A percentile compares a stretch with the other conserved stretches of the same genome.
These are phyloP conservation scores for Parmelia sp. DNA, from an alignment of 495 filamentous ascomycete genomes.

Conservation along the genomic window DNA sequence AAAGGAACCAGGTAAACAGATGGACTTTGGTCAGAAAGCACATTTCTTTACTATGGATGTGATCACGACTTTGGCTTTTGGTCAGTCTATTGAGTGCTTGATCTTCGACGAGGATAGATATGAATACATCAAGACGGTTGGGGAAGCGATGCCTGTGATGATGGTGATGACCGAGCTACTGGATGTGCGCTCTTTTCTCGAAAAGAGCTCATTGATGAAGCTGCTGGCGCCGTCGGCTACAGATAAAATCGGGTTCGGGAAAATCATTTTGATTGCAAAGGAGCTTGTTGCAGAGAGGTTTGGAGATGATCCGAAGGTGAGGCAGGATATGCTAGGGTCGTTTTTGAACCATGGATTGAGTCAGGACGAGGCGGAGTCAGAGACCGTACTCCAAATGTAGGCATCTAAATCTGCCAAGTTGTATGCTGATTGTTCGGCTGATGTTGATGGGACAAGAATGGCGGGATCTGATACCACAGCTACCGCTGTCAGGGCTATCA, in stretches of 20 bases:
- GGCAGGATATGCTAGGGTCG: constrained; percentile 40
- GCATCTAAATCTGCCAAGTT: background rate
- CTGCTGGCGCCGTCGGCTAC: constrained; percentile 30
- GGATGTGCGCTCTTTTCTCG: constrained; percentile 18
- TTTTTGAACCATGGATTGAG: constrained; percentile 41
- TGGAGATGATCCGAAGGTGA: constrained; percentile 25
- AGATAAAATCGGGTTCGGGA: constrained; percentile 27
- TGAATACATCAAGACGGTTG: background rate
- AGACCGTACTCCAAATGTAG: constrained; percentile 39
- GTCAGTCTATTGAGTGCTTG: constrained; percentile 43
- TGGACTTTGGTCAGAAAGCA: constrained; percentile 41
- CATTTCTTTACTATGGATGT: constrained; percentile 49
- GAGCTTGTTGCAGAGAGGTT: constrained; percentile 33
- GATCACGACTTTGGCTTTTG: constrained; percentile 44
- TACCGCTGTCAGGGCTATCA: constrained; percentile 49
- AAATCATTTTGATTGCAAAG: constrained; percentile 26
- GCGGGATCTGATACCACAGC: constrained; percentile 61
- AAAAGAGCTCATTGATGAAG: constrained; percentile 27
- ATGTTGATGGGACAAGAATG: constrained; percentile 30
- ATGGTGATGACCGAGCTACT: background rate
- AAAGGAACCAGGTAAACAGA: constrained; percentile 15
- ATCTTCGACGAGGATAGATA: background rate
- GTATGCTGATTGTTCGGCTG: background rate
- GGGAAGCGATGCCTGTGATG: background rate
- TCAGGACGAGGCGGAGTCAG: constrained; percentile 35